phyloP scores from a whole-genome alignment of 2,329 filamentous ascomycete genomes.

The Aureobasidium zeae region DNA sequence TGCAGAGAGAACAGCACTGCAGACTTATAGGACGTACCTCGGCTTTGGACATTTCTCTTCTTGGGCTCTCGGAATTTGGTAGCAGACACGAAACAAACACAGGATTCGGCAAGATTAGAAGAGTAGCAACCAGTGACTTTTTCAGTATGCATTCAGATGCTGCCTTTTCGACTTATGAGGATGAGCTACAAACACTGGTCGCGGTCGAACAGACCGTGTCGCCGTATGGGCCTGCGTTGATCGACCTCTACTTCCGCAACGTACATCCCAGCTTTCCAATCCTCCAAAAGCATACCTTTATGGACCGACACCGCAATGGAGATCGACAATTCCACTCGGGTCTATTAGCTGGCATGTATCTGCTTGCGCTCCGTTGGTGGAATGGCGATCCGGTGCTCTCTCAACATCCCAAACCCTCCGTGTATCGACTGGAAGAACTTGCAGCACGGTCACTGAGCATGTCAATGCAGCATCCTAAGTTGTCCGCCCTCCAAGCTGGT shows the following conservation, averaged over 20 bases:
- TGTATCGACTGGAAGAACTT: conserved; percentile 62
- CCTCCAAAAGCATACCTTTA: conserved; percentile 69
- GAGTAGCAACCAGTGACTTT: conserved; percentile 67
- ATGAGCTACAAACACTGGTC: conserved; percentile 57
- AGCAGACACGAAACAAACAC: conserved; percentile 71
- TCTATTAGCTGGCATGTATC: conserved; percentile 70
- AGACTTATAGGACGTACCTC: conserved; percentile 77
- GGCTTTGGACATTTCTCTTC: conserved; percentile 73
- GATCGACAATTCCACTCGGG: conserved; percentile 67
- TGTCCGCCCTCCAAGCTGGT: conserved; percentile 71
- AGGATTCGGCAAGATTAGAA: conserved; percentile 53
- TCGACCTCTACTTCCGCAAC: conserved; percentile 72
- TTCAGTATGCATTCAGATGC: conserved; percentile 73
- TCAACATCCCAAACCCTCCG: conserved; percentile 57
- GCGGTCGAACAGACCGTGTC: conserved; percentile 67
- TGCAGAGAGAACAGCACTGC: conserved; percentile 69
- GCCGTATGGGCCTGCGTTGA: conserved; percentile 64
- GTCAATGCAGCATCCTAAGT: conserved; percentile 71
- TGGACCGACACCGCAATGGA: conserved; percentile 66
- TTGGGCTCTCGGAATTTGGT: conserved; percentile 72
- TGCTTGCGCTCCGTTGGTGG: conserved; percentile 84
- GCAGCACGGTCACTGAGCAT: conserved; percentile 64
- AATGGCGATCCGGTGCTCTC: conserved; percentile 61
- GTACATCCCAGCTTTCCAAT: conserved; percentile 77
- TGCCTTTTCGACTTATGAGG: conserved; percentile 61